Evolutionary conservation across 139 green algal species (phyloP).

Genomic region (Pseudopediastrum boryanum): DNA sequence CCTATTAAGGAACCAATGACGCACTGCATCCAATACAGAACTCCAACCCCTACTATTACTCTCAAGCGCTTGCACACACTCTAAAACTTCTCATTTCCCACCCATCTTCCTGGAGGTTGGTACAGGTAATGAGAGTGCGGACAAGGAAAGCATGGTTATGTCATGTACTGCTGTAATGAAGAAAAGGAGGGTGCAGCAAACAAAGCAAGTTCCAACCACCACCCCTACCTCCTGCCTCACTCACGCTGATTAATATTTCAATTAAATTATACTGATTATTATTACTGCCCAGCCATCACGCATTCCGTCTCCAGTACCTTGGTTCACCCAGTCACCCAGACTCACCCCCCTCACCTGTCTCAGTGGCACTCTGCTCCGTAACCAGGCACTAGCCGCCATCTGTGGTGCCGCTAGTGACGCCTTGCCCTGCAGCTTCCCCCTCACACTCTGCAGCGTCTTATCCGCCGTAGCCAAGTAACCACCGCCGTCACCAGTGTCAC

Average conservation of each 20-base stretch:
- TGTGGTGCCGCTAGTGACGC: constrained; percentile 61
- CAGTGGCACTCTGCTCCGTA: constrained; percentile 49
- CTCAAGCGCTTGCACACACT: too few species aligned
- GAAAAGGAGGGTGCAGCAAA: not conserved
- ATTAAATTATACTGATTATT: too few species aligned
- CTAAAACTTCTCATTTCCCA: too few species aligned
- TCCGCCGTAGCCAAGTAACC: not conserved
- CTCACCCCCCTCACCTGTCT: constrained; percentile 54
- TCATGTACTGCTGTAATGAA: not conserved
- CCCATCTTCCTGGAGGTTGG: too few species aligned
- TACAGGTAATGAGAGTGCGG: too few species aligned
- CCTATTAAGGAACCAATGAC: too few species aligned
- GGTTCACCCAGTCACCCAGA: not conserved
- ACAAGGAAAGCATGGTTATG: too few species aligned
- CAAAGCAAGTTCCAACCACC: not conserved
- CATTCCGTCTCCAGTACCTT: too few species aligned
- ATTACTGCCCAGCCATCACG: too few species aligned
- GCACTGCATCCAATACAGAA: too few species aligned
- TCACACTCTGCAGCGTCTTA: constrained; percentile 2
- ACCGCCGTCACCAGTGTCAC: not conserved
- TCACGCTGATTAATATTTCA: too few species aligned
- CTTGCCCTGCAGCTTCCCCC: constrained; percentile 17
- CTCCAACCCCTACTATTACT: too few species aligned
- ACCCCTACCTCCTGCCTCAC: not conserved
- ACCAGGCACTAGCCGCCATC: constrained; percentile 72